Evolutionary conservation across 1,284 basidiomycete species (phyloP), one percentile per base, ranked within the genome.

Genomic region (Volvariella surrecta): DNA sequence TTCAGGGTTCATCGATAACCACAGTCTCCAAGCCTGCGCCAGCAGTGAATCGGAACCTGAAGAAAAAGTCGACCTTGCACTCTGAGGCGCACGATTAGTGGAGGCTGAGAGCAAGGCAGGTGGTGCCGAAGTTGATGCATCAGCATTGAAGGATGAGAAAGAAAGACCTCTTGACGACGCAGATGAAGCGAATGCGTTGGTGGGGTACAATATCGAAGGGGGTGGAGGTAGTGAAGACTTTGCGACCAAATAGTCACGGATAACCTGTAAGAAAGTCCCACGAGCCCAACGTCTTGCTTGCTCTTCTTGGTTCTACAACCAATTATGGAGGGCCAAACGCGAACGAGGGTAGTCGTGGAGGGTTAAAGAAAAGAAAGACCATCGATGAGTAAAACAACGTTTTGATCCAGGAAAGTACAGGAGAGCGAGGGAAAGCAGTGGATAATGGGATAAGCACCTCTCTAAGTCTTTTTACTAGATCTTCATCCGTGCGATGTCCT

Each of bases 1-100:
- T 43, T 76, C 77, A 2, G 74, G 72, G 53, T 87, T 86, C 54
- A 76, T 64, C 2, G 82, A 82, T n/a, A 87, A 52, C 84, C 83
- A 87, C 17, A 76, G 52, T 7, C 66, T 64, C 79, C 80, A 84
- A 6, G 54, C 54, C 6, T 11, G 24, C 6, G 6, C 24, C 24
- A 24, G 53, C 56, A 48, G 53, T 53, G 21, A 53, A 44, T 1
- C 54, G 48, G 11, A 54, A 41, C 13, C 48, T 52, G 17, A 50
- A 51, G 45, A 28, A 11, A 28, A 28, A 6, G 6, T 28, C 11
- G 24, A 6, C 11, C 24, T 28, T 6, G 24, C 6, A 6, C 6
- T 28, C 6, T 28, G 24, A 28, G 24, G 24, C 6, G 24, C 24
- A 11, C 11, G 24, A 28, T 28, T 28, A 6, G 24, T 28, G 11